Evolutionary conservation across 768 basidiomycete species (phyloP).

Genomic region (Infundibulicybe gibba): DNA sequence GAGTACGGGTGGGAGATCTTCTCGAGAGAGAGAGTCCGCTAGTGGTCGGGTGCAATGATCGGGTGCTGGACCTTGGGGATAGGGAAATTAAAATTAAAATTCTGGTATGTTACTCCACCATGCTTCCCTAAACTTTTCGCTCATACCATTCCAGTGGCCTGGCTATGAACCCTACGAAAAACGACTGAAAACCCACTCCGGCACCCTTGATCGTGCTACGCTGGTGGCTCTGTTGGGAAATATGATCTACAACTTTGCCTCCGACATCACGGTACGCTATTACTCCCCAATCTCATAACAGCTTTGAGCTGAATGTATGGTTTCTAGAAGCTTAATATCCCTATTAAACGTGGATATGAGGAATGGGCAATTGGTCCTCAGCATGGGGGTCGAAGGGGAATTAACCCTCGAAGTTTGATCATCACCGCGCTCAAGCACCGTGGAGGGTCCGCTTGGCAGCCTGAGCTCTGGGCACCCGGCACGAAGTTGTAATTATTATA

Average conservation of each 20-base stretch:
- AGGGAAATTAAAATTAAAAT: constrained; percentile 31
- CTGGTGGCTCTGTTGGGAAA: constrained; percentile 26
- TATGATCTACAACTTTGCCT: constrained; percentile 25
- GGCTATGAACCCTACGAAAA: constrained; percentile 40
- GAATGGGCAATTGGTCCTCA: constrained; percentile 27
- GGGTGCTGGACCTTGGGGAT: constrained; percentile 14
- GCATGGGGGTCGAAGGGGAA: constrained; percentile 10
- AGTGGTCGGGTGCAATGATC: constrained; percentile 16
- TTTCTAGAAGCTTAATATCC: constrained; percentile 19
- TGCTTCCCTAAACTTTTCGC: no score
- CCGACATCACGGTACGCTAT: constrained; percentile 24
- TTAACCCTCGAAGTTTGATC: constrained; percentile 26
- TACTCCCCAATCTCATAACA: neutral
- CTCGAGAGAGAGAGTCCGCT: constrained; percentile 10
- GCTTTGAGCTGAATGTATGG: neutral
- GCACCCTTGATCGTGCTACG: constrained; percentile 23
- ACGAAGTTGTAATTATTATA: neutral
- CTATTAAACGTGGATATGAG: constrained; percentile 32
- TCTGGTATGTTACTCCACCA: constrained; percentile 19
- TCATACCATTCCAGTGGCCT: constrained; percentile 35
- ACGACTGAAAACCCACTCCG: constrained; percentile 29
- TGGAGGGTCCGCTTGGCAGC: constrained; percentile 39
- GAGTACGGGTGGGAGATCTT: constrained; percentile 25
- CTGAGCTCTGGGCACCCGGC: constrained; percentile 32
- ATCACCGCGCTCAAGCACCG: constrained; percentile 35